Evolutionary conservation across 140 eudicot genomes (phyloP), one percentile per base, ranked within the genome.

Genomic region (Erigeron philadelphicus): DNA sequence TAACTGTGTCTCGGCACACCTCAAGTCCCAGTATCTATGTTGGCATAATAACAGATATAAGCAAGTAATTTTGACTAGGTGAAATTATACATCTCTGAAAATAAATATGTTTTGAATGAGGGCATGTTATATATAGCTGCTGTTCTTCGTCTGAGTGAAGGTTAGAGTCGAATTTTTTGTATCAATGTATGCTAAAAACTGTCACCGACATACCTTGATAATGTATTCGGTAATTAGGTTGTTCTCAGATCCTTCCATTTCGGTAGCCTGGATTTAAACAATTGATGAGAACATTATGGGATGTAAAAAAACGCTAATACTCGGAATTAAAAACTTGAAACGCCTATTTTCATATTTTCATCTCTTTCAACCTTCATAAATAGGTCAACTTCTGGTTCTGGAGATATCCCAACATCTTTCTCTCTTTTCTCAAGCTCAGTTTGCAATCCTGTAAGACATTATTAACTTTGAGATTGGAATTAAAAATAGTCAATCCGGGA

Each of bases 151-250:
- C 38, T 31, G 0, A 31, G 38, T 61, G 10, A 60, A 11, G 9
- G 11, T 62, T 41, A 54, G 41, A 13, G 17, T 63, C 35, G 11
- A 41, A 18, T n/a, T 11, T 17, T 18, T 40, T n/a, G 12, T 61
- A 46, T 61, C 43, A 25, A 38, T 54, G 1, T 12, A 11, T 48
- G 43, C 6, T 48, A 50, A 21, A 50, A 44, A 55, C 3, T 23
- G 19, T 3, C 42, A 1, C 23, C 73, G 10, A 35, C 84, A 73
- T 86, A 92, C 98, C 85, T 88, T 85, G 47, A 93, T 77, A 17
- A 87, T 82, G 76, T 93, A 93, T 59, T 93, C 96, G 12, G 91
- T 81, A 50, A 86, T 81, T 18, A 89, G 80, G 52, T 75, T 83
- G 74, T 79, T 77, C 68, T 83, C 77, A n/a, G 73, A 75, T 35